These are phyloP conservation scores for Striga hermonthica DNA, from an alignment of 305 asterid genomes.

Conservation along the genomic window DNA sequence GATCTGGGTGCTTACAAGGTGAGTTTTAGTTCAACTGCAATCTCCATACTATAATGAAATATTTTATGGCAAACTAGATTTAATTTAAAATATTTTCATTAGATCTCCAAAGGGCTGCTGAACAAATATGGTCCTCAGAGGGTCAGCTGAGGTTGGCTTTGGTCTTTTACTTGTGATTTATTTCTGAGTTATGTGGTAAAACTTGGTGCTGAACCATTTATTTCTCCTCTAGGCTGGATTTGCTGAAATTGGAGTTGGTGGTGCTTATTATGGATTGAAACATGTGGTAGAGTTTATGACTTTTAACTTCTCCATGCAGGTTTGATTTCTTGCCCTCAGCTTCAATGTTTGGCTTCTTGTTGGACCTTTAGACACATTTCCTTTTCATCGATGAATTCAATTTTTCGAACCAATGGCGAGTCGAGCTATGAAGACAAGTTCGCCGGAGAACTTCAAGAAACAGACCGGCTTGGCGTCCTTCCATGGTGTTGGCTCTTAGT, in stretches of 20 bases:
- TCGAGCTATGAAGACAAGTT: too few relatives aligned
- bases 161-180: constrained; percentile 5
- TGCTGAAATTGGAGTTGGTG: constrained; percentile 86
- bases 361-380: background rate
- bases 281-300: constrained; percentile 90
- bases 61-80: constrained; percentile 14
- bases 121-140: constrained; percentile 87
- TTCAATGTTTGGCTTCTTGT: background rate
- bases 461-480: too few relatives aligned
- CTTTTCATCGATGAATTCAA: constrained; percentile 1
- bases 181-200: constrained; percentile 20
- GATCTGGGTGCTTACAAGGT: constrained; percentile 98
- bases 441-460: too few relatives aligned
- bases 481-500: too few relatives aligned
- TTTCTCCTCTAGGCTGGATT: constrained; percentile 69
- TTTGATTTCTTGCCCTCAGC: constrained; percentile 25
- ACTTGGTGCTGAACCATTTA: constrained; percentile 18
- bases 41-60: constrained; percentile 6
- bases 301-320: constrained; percentile 94
- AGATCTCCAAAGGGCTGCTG: constrained; percentile 82
- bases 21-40: constrained; percentile 27
- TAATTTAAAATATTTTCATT: constrained; percentile 21
- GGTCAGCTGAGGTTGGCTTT: constrained; percentile 73
- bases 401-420: too few relatives aligned
- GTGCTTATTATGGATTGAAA: constrained; percentile 81